Evolutionary conservation across 805 yeast genomes (phyloP).

Genomic region (Blastobotrys mokoenaii): DNA sequence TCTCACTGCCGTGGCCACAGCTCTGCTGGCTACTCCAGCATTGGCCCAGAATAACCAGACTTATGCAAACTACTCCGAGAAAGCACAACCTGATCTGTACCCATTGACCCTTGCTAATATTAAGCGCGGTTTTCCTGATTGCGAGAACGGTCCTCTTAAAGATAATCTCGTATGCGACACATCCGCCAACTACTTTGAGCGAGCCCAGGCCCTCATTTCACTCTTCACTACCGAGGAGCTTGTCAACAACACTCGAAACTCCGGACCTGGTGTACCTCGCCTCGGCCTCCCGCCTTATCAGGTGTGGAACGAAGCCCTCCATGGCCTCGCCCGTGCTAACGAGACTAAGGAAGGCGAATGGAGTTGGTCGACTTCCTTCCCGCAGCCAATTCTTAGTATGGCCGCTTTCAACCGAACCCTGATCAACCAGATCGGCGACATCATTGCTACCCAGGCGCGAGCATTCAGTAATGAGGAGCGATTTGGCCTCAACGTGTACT

Average conservation of each 20-base stretch:
- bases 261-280: conserved; percentile 9
- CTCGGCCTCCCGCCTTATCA: conserved; percentile 10
- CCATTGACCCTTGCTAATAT: not conserved
- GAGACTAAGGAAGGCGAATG: not conserved
- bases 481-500: conserved; percentile 8
- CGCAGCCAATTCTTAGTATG: conserved; percentile 6
- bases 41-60: too few relatives aligned
- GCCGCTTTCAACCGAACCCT: conserved; percentile 10
- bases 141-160: not conserved
- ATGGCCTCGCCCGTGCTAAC: conserved; percentile 7
- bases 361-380: conserved; percentile 9
- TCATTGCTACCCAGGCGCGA: conserved; percentile 9
- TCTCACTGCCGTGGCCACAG: too few relatives aligned
- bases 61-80: too few relatives aligned
- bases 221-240: conserved; percentile 7
- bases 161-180: not conserved
- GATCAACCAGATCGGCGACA: conserved; percentile 3
- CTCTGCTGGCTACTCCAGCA: too few relatives aligned
- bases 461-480: conserved; percentile 10
- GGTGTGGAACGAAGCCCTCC: conserved; percentile 12
- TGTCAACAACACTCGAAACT: conserved; percentile 9
- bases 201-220: conserved; percentile 10
- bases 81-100: not conserved
- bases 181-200: not conserved
- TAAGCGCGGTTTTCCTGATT: conserved; percentile 1